phyloP scores from a whole-genome alignment of 768 basidiomycete genomes.

The Roridomyces roridus region DNA sequence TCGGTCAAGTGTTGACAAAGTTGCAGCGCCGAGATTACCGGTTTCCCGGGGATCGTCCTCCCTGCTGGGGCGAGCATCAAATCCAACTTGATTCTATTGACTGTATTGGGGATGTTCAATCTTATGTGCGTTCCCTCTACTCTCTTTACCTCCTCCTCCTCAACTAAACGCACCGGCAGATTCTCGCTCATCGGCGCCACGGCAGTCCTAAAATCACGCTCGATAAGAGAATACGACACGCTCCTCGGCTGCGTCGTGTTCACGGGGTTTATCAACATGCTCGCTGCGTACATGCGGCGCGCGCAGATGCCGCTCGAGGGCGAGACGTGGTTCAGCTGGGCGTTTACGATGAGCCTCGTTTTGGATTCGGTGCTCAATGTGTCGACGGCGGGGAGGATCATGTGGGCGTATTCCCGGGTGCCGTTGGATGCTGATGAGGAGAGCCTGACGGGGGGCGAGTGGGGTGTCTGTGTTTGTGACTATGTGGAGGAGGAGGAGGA shows the following conservation, averaged over 20 bases:
- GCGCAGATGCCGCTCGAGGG: background rate
- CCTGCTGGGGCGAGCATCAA: background rate
- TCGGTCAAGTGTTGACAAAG: no score
- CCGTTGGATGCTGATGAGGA: no score
- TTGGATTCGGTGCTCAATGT: slow-evolving; percentile 7
- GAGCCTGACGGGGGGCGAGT: no score
- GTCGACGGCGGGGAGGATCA: slow-evolving; percentile 6
- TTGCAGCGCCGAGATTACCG: no score
- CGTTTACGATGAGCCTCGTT: slow-evolving; percentile 3
- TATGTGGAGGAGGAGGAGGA: no score
- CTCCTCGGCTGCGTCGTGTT: slow-evolving; percentile 3
- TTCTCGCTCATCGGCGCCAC: slow-evolving; percentile 11
- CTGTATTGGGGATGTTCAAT: slow-evolving; percentile 3
- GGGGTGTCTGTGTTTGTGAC: no score
- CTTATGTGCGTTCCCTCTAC: slow-evolving; percentile 1
- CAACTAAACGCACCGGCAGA: background rate
- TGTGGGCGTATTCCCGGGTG: background rate
- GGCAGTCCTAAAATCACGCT: background rate
- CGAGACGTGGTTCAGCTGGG: slow-evolving; percentile 8
- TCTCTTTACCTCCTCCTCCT: background rate
- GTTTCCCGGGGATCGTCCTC: background rate
- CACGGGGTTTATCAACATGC: slow-evolving; percentile 8
- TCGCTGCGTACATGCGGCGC: slow-evolving; percentile 11
- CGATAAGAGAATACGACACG: background rate
- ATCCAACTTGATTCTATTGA: background rate